Evolutionary conservation across 2,329 filamentous ascomycete species (phyloP).

Genomic region (Fusarium floridanum): DNA sequence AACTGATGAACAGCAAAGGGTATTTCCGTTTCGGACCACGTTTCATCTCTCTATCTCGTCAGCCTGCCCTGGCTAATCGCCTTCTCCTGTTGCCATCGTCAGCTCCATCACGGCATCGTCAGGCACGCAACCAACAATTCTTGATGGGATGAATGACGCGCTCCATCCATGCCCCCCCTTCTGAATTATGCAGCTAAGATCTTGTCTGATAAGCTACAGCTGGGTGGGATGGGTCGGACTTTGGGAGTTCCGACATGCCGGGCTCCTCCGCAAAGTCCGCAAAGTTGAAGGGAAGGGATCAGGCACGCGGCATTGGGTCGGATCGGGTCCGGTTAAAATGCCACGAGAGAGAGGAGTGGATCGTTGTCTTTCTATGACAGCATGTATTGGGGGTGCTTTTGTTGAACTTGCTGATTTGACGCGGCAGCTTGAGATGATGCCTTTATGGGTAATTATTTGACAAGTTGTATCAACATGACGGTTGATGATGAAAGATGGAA

Average conservation of each 20-base stretch:
- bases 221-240: slow-evolving; percentile 18
- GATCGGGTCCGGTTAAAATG: not conserved
- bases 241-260: slow-evolving; percentile 16
- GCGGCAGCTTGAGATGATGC: not conserved
- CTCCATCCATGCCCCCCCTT: not conserved
- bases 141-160: slow-evolving; percentile 39
- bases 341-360: not conserved
- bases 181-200: slow-evolving; percentile 34
- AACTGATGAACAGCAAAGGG: not conserved
- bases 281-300: not conserved
- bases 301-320: slow-evolving; percentile 14
- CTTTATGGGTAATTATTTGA: not conserved
- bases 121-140: slow-evolving; percentile 11
- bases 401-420: not conserved
- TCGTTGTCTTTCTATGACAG: slow-evolving; percentile 3
- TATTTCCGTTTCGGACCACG: not conserved
- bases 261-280: slow-evolving; percentile 33
- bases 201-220: slow-evolving; percentile 41
- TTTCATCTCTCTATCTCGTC: not conserved
- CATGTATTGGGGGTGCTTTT: not conserved
- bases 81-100: slow-evolving; percentile 11
- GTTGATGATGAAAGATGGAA: not conserved
- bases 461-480: not conserved
- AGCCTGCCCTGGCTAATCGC: not conserved
- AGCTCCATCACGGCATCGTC: slow-evolving; percentile 10